Evolutionary conservation across 768 basidiomycete genomes (phyloP).

Genomic region (Hygrophorus pudorinus): DNA sequence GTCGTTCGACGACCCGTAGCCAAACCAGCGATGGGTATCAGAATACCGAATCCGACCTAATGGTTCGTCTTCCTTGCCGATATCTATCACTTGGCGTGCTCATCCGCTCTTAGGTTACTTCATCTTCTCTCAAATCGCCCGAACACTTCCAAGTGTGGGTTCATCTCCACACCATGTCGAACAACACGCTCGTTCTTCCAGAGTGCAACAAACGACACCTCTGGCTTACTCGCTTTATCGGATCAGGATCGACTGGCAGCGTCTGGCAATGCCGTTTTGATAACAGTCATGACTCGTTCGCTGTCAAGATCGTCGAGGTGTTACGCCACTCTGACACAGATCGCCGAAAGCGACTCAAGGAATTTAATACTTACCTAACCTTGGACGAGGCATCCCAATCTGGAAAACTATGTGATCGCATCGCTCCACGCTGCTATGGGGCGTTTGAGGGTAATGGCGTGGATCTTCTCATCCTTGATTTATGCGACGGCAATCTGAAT

Average conservation of each 20-base stretch:
- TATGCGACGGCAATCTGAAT: slow-evolving; percentile 13
- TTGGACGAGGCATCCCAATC: slow-evolving; percentile 12
- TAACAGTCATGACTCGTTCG: slow-evolving; percentile 10
- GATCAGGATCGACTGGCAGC: no score
- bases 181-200: slow-evolving; percentile 12
- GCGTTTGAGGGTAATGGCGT: no score
- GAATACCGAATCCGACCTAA: slow-evolving; percentile 6
- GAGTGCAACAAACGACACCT: slow-evolving; percentile 11
- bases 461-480: no score
- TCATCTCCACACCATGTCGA: slow-evolving; percentile 7
- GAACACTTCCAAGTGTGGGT: slow-evolving; percentile 11
- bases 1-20: slow-evolving; percentile 8
- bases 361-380: slow-evolving; percentile 13
- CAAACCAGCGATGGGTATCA: neutral
- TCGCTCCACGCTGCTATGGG: no score
- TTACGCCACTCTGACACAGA: slow-evolving; percentile 11
- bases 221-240: slow-evolving; percentile 13
- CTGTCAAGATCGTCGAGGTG: slow-evolving; percentile 12
- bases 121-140: slow-evolving; percentile 11
- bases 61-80: slow-evolving; percentile 7
- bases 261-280: slow-evolving; percentile 15
- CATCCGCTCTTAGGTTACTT: slow-evolving; percentile 8
- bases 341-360: slow-evolving; percentile 11
- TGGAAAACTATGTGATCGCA: slow-evolving; percentile 9
- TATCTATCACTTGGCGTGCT: slow-evolving; percentile 5